Evolutionary conservation across 116 monocot genomes (phyloP).

Genomic region (Thalassia testudinum): DNA sequence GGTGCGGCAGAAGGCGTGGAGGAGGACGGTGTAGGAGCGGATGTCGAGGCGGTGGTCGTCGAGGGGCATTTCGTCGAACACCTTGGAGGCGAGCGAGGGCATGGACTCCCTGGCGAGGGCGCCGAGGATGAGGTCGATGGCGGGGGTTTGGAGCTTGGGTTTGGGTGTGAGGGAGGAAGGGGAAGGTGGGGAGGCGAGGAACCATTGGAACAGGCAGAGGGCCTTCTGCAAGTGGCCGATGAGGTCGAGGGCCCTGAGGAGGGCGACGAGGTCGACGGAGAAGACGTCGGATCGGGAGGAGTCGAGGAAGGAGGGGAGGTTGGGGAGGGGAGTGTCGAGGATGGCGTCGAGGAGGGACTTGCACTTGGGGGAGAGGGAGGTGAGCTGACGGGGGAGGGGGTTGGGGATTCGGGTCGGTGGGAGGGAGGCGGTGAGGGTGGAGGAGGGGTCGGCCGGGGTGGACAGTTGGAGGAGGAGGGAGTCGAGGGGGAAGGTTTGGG

Average conservation of each 20-base stretch:
- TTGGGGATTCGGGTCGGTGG: slow-evolving; percentile 46
- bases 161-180: too few species aligned
- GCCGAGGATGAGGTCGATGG: slow-evolving; percentile 41
- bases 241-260: slow-evolving; percentile 40
- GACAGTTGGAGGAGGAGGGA: slow-evolving; percentile 46
- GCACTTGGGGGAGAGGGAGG: slow-evolving; percentile 41
- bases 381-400: slow-evolving; percentile 22
- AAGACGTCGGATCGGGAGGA: slow-evolving; percentile 23
- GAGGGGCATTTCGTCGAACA: slow-evolving; percentile 58
- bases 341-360: slow-evolving; percentile 44
- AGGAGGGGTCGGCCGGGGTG: not conserved
- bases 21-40: slow-evolving; percentile 71
- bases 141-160: slow-evolving; percentile 24
- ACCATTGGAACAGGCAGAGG: slow-evolving; percentile 47
- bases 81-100: slow-evolving; percentile 44
- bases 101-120: slow-evolving; percentile 55
- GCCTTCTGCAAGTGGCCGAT: slow-evolving; percentile 45
- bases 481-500: slow-evolving; percentile 46
- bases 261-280: slow-evolving; percentile 25
- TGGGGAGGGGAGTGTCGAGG: slow-evolving; percentile 8
- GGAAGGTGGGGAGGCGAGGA: slow-evolving; percentile 2
- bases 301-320: slow-evolving; percentile 19
- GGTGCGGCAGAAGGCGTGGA: slow-evolving; percentile 38
- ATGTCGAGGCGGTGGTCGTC: slow-evolving; percentile 47
- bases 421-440: not conserved